phyloP scores from a whole-genome alignment of 2,329 filamentous ascomycete genomes.

The Ascochyta pisi region DNA sequence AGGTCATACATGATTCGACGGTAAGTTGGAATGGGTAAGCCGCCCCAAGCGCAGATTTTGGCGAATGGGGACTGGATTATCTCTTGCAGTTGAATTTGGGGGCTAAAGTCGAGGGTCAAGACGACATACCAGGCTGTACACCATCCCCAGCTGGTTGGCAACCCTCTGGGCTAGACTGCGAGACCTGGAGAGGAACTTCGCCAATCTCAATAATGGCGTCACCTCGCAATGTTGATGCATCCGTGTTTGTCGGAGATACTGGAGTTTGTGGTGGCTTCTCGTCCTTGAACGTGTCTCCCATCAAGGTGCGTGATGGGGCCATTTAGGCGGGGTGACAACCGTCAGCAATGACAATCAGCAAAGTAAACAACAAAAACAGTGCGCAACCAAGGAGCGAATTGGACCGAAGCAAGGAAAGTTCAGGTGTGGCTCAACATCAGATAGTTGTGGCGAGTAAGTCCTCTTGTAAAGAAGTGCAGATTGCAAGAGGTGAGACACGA shows the following conservation, averaged over 20 bases:
- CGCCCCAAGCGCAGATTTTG: not conserved
- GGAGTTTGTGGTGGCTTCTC: constrained; percentile 36
- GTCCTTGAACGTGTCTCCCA: constrained; percentile 38
- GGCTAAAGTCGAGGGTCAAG: constrained; percentile 14
- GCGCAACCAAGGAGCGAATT: constrained; percentile 10
- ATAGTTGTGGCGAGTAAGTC: constrained; percentile 32
- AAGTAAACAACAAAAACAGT: not conserved
- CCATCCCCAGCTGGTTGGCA: constrained; percentile 22
- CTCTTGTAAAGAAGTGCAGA: constrained; percentile 17
- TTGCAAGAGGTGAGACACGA: too few relatives aligned
- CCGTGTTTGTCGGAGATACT: constrained; percentile 39
- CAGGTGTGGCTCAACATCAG: constrained; percentile 31
- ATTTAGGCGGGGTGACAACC: constrained; percentile 26
- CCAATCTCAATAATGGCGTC: constrained; percentile 44
- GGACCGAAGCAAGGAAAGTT: constrained; percentile 1
- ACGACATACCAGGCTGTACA: constrained; percentile 45
- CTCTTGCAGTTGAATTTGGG: constrained; percentile 14
- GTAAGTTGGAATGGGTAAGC: too few relatives aligned
- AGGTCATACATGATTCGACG: not conserved
- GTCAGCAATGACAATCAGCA: not conserved
- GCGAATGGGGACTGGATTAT: not conserved
- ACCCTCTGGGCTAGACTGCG: constrained; percentile 20
- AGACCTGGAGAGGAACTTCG: constrained; percentile 25
- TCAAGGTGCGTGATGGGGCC: constrained; percentile 42
- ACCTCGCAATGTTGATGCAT: constrained; percentile 33